Conservation (phyloP, 2,329 filamentous ascomycete species). For the Xylaria sp. region DNA sequence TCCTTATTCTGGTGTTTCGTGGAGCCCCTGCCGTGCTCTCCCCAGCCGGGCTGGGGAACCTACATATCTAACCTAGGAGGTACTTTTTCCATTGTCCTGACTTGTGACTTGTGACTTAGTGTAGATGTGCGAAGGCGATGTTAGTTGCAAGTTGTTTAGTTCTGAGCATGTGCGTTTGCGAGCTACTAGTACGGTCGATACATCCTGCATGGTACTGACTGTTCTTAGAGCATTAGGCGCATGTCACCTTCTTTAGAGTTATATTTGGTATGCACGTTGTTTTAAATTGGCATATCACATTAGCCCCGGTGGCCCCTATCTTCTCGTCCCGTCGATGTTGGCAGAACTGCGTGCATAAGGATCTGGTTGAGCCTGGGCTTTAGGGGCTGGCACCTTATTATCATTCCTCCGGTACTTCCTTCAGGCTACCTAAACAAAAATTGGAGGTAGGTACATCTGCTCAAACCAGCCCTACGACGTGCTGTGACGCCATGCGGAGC, state of each 20-base stretch:
- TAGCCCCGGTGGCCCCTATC: neutral
- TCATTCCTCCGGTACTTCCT: neutral
- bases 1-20: constrained; percentile 16
- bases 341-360: neutral
- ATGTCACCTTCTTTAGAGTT: neutral
- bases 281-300: neutral
- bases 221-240: constrained; percentile 12
- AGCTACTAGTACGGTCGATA: neutral
- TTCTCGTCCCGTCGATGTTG: neutral
- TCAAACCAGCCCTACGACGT: constrained; percentile 29
- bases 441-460: neutral
- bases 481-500: constrained; percentile 20
- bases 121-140: constrained; percentile 5
- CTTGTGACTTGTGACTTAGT: constrained; percentile 6
- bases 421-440: constrained; percentile 5
- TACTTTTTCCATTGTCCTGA: neutral
- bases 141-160: constrained; percentile 16
- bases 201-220: constrained; percentile 31
- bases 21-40: constrained; percentile 3
- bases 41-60: constrained; percentile 9
- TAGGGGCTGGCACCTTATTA: neutral
- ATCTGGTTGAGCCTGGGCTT: neutral
- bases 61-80: neutral
- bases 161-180: neutral
- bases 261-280: neutral